Evolutionary conservation across 257 asterid genomes (phyloP).

Genomic region (Solanum gandarillasii): DNA sequence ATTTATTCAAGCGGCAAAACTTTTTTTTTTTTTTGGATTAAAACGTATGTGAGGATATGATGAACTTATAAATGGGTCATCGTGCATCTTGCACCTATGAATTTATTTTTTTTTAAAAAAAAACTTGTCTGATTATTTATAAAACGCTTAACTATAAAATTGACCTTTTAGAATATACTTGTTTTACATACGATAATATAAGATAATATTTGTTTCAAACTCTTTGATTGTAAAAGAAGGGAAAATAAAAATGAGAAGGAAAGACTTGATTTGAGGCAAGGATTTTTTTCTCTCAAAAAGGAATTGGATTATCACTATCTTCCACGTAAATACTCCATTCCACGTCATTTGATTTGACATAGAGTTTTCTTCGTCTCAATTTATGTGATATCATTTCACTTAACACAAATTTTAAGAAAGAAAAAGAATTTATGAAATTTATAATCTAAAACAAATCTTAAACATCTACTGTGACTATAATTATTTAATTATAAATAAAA

Average conservation of each 20-base stretch:
- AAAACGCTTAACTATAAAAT: not conserved
- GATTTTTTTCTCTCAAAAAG: not conserved
- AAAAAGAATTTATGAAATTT: not conserved
- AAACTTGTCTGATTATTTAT: not conserved
- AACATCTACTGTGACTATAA: not conserved
- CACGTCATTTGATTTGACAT: not conserved
- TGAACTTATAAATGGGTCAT: not conserved
- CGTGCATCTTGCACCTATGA: not conserved
- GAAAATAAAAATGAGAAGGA: not conserved
- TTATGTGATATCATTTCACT: rapidly evolving
- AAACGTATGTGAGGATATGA: not conserved
- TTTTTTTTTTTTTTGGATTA: not conserved
- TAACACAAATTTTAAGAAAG: not conserved
- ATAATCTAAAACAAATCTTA: not conserved
- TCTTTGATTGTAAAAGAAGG: not conserved
- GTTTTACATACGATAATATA: not conserved
- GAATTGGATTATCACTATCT: not conserved
- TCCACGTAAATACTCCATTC: not conserved
- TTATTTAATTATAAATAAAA: not conserved
- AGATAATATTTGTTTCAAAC: not conserved
- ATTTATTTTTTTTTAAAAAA: not conserved
- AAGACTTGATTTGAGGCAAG: not conserved
- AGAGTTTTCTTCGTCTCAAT: rapidly evolving
- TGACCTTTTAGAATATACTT: not conserved
- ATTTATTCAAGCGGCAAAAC: not conserved